Base-by-base conservation (phyloP, 768 basidiomycete species). In the Cytidiella melzeri region DNA sequence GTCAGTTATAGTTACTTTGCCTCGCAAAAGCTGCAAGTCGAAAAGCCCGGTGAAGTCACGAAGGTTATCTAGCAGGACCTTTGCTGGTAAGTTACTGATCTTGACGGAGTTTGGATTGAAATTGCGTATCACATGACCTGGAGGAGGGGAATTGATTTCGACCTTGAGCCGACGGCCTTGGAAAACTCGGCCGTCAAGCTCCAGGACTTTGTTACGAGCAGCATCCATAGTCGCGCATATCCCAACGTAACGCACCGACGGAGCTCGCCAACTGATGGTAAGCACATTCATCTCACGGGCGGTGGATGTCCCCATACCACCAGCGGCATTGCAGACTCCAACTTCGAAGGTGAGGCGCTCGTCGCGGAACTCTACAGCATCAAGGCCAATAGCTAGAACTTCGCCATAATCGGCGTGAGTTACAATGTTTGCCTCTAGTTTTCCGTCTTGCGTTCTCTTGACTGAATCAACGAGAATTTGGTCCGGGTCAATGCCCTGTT, bases 261-360 rank as follows among this genome's bases (percentile, higher is more conserved):
- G 80, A 1, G 64, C 62, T 5, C 62, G 67, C 78, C 81, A 85
- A 10, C 70, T 72, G 39, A 83, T 68, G 0, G 69, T 71, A 43
- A 83, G 57, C 30, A 69, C 65, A 11, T 77, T 66, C 3, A 61
- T 40, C 24, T 67, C 65, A 2, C 63, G 64, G 4, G 54, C 54
- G 2, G 64, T 55, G 7, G 61, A 64, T 18, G 61, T 63, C 10
- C 57, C 71, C 78, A 79, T 78, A 5, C 69, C 67, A 34, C 69
- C 69, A 11, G 66, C 51, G 45, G 64, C 64, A 27, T 67, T 65
- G 42, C 69, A 71, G 30, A 71, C 60, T 38, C 65, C 64, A 25
- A 75, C 63, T 54, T 74, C 73, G 36, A 81, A 71, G 6, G 55
- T 56, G 6, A 82, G 61, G 0, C 41, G 55, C 25, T 74, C 67